Base-by-base conservation (phyloP, 1,139 yeast species). In the Debaryomyces subglobosus region DNA sequence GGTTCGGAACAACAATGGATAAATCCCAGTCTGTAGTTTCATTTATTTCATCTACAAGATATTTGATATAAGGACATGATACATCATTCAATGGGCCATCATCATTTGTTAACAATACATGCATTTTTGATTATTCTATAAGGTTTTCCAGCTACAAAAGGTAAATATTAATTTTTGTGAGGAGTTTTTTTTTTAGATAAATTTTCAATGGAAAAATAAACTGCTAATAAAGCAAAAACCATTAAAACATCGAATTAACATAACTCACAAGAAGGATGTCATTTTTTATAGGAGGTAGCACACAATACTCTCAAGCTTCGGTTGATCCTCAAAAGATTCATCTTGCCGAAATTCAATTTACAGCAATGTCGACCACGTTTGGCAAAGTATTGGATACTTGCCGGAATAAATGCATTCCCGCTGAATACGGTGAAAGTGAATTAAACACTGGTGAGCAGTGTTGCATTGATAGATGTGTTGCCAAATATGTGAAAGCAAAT, bases 61-160 rank as follows among this genome's bases (percentile, higher is more conserved):
- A 86, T 61, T 89, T 86, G 54, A 94, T 78, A 67, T 92, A 94
- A 1, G 97, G 97, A 44, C 97, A 89, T n/a, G 84, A 75, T 44
- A 75, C 68, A 55, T 84, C 88, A 58, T 87, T 84, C 57, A 95
- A 85, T 0, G 98, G 98, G 24, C 99, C 99, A 63, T 94, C 99
- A 67, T 94, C 99, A 68, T 94, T 94, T 21, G 97, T 91, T 46
- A 92, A 67, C 43, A 76, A 67, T 25, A 76, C 64, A 55, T 75
- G 80, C 81, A 76, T 76, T 43, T 39, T 36, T 16, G 7, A 32
- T 15, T 32, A 32, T 32, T 32, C 34, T 32, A 32, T 32, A 15
- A 7, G 20, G 20, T 15, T 12, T 16, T 32, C 5, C 9, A 3
- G 6, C 13, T 12, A 16, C 5, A 12, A 32, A 32, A 32, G 3